phyloP scores from a whole-genome alignment of 2,329 filamentous ascomycete genomes.

The Exophiala calicioides region DNA sequence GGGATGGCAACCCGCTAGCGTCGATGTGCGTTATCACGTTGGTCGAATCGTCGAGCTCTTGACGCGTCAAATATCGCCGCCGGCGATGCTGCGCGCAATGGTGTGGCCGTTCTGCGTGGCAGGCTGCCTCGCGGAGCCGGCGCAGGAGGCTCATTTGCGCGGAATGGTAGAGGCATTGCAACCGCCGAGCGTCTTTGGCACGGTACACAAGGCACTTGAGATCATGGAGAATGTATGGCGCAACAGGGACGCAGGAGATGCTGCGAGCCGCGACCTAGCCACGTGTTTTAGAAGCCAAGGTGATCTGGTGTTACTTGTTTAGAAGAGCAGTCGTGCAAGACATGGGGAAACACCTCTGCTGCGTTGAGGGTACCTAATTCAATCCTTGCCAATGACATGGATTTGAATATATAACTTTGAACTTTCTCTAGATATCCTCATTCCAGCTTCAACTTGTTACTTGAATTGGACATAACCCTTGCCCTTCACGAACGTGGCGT shows the following conservation, averaged over 20 bases:
- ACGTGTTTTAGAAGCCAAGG: no score
- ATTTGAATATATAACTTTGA: no score
- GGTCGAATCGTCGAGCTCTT: slow-evolving; percentile 4
- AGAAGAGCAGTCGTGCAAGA: no score
- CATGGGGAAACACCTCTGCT: no score
- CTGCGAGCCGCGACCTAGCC: no score
- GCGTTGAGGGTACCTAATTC: no score
- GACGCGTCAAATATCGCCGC: slow-evolving; percentile 1
- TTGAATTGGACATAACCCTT: slow-evolving; percentile 22
- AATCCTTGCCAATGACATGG: no score
- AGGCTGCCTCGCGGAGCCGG: slow-evolving; percentile 32
- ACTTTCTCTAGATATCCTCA: not conserved
- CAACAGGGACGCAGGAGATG: not conserved
- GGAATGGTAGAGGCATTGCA: slow-evolving; percentile 28
- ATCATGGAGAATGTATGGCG: slow-evolving; percentile 43
- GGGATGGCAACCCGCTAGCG: slow-evolving; percentile 12
- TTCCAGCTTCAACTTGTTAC: not conserved
- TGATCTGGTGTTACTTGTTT: no score
- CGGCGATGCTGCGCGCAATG: slow-evolving; percentile 34
- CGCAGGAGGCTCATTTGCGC: slow-evolving; percentile 30
- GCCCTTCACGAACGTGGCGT: slow-evolving; percentile 18
- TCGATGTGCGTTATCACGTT: slow-evolving; percentile 9
- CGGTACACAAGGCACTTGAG: slow-evolving; percentile 34
- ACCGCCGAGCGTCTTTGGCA: slow-evolving; percentile 32
- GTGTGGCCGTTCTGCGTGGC: slow-evolving; percentile 39